These are phyloP conservation scores for Dactylellina sp. DNA, from an alignment of 2,329 filamentous ascomycete species.

Conservation along the genomic window DNA sequence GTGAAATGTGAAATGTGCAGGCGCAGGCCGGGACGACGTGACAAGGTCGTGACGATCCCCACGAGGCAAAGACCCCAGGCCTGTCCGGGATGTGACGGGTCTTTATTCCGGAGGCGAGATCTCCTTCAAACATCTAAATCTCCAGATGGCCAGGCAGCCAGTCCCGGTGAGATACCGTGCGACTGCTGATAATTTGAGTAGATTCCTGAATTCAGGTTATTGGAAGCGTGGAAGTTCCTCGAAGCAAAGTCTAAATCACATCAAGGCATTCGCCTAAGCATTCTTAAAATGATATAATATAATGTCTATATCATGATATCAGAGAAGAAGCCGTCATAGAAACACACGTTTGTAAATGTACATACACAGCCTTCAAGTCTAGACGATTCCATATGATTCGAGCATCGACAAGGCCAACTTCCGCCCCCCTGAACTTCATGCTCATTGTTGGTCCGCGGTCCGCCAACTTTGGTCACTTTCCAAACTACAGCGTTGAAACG, in stretches of 20 bases:
- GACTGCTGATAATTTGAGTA: not conserved
- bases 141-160: constrained; percentile 14
- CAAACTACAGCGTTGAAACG: not conserved
- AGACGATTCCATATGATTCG: constrained; percentile 17
- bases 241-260: constrained; percentile 10
- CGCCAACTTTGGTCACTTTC: not conserved
- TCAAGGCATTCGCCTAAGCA: not conserved
- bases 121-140: constrained; percentile 38
- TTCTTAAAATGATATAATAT: constrained; percentile 4
- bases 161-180: constrained; percentile 8
- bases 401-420: not conserved
- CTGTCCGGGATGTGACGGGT: constrained; percentile 48
- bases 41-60: constrained; percentile 48
- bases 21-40: constrained; percentile 26
- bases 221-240: constrained; percentile 5
- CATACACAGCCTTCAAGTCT: constrained; percentile 5
- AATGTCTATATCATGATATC: too few species aligned
- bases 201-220: constrained; percentile 1
- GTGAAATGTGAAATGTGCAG: constrained; percentile 16
- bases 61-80: constrained; percentile 42
- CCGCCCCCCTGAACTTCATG: not conserved
- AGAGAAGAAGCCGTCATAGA: too few species aligned
- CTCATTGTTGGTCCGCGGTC: constrained; percentile 1
- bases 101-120: constrained; percentile 51
- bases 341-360: too few species aligned